Evolutionary conservation across 257 asterid genomes (phyloP), one percentile per base, ranked within the genome.

Genomic region (Paulownia fortunei): DNA sequence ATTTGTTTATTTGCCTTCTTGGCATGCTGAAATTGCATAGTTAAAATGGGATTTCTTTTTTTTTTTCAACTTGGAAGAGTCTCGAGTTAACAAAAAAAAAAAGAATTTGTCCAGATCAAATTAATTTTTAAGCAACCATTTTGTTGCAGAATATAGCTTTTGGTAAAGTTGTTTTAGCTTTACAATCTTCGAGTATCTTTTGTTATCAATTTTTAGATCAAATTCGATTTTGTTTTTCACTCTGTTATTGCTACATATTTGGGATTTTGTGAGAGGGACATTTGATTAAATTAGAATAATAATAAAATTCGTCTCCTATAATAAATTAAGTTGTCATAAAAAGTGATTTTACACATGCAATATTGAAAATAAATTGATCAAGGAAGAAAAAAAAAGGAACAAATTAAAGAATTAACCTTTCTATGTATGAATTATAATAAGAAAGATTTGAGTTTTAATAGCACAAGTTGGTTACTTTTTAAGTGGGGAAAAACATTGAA

Each of bases 161-260:
- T 66, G 16, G 72, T 64, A 52, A 64, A 76, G 76, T 71, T 55
- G 47, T 65, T 76, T 81, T 46, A 63, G 64, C 82, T 81, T 81
- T 76, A 42, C 76, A 32, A 76, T 81, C 82, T 81, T 72, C 72
- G 32, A 72, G 76, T 65, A 77, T 77, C 82, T 72, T 77, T 66
- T 65, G 61, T 12, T 34, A 58, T 77, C 80, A 72, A 77, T 62
- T 75, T n/a, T 23, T 32, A 52, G 65, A 52, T 36, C 44, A 34
- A 26, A 7, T 11, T 8, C 52, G 13, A 23, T 30, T 12, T 76
- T 72, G 36, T 11, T 19, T 47, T 69, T 61, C 51, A 37, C 23
- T 4, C 3, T 4, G 12, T 19, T 32, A 32, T 24, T 51, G 19
- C 46, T n/a, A 68, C 78, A 76, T 60, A 49, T 69, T 62, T 69